phyloP scores from a whole-genome alignment of 2,329 filamentous ascomycete genomes.

The Mycogone perniciosa region DNA sequence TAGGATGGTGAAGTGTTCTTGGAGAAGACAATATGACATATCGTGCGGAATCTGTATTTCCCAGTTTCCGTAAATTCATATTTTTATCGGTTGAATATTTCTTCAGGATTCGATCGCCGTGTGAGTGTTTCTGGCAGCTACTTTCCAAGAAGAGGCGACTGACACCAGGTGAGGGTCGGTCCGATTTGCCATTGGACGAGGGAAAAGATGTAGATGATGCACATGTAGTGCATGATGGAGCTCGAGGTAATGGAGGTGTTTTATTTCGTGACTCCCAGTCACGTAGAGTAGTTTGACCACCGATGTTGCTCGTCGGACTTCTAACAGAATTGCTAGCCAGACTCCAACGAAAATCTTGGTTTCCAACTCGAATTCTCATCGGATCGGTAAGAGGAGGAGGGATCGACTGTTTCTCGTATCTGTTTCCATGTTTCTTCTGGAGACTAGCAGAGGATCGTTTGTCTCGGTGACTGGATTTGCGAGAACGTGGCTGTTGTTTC shows the following conservation, averaged over 20 bases:
- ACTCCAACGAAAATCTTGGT: constrained; percentile 25
- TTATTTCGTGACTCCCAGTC: not conserved
- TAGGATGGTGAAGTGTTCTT: constrained; percentile 18
- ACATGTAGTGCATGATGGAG: not conserved
- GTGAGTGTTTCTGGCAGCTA: not conserved
- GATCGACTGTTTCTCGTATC: not conserved
- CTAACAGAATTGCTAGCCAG: constrained; percentile 21
- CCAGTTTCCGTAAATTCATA: not conserved
- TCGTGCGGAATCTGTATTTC: not conserved
- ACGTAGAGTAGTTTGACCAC: not conserved
- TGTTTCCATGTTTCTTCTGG: not conserved
- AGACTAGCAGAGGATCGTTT: not conserved
- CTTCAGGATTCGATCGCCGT: no score
- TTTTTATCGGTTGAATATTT: not conserved
- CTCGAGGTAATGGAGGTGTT: not conserved
- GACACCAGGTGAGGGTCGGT: not conserved
- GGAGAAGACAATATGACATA: not conserved
- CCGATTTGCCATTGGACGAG: not conserved
- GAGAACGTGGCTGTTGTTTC: not conserved
- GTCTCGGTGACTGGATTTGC: not conserved
- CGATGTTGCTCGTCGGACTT: constrained; percentile 9
- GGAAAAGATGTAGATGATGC: not conserved
- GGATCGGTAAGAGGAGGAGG: not conserved
- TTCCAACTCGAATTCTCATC: constrained; percentile 24
- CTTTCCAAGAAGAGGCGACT: not conserved